phyloP scores from a whole-genome alignment of 2,329 filamentous ascomycete genomes.

The Trichophyton mentagrophytes region DNA sequence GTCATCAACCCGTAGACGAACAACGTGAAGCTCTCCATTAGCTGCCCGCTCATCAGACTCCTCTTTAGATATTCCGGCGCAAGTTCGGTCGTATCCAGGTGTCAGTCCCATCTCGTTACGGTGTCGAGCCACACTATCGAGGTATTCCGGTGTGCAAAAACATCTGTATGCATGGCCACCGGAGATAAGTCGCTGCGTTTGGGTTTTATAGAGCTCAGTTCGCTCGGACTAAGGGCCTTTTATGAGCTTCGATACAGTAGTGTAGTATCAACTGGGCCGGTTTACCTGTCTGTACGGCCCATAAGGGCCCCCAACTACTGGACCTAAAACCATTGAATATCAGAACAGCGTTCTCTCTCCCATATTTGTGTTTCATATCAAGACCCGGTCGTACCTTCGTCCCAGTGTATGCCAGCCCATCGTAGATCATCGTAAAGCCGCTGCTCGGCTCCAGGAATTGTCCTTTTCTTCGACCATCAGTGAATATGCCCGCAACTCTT shows the following conservation, averaged over 20 bases:
- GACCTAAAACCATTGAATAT: constrained; percentile 40
- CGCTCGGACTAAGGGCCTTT: constrained; percentile 55
- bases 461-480: constrained; percentile 53
- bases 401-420: constrained; percentile 87
- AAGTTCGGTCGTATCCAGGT: constrained; percentile 59
- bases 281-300: constrained; percentile 74
- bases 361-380: neutral
- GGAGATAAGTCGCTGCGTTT: constrained; percentile 57
- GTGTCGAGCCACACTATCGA: constrained; percentile 53
- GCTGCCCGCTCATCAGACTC: constrained; percentile 60
- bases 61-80: constrained; percentile 50
- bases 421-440: constrained; percentile 64
- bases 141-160: constrained; percentile 66
- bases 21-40: constrained; percentile 57
- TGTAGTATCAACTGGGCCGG: constrained; percentile 10
- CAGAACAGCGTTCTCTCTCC: neutral
- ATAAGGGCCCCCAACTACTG: constrained; percentile 64
- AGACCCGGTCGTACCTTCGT: constrained; percentile 55
- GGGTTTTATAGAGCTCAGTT: constrained; percentile 55
- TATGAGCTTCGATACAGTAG: neutral
- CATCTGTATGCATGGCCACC: constrained; percentile 75
- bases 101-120: constrained; percentile 47
- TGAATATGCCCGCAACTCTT: neutral
- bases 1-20: constrained; percentile 59
- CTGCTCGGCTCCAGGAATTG: constrained; percentile 66